A percentile compares a stretch with the other conserved stretches of the same genome.
These are phyloP conservation scores for Diaporthe sp. DNA, from an alignment of 2,329 filamentous ascomycete species.

Conservation along the genomic window DNA sequence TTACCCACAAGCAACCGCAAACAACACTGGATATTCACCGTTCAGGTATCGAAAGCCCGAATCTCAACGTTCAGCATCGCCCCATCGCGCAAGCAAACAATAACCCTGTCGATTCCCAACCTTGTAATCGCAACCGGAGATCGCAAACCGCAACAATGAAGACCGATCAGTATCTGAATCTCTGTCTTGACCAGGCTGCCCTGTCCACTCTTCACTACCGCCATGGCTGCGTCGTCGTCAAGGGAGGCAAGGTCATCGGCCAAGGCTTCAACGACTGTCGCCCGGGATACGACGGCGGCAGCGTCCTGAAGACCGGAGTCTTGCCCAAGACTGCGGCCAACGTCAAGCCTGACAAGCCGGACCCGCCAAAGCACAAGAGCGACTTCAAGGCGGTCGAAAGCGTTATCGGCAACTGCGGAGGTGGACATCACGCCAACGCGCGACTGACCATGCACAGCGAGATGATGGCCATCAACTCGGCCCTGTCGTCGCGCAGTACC, in stretches of 20 bases:
- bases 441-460: constrained; percentile 67
- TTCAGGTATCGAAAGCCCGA: neutral
- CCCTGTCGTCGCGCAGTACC: constrained; percentile 60
- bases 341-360: constrained; percentile 44
- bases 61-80: neutral
- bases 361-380: constrained; percentile 52
- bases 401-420: constrained; percentile 45
- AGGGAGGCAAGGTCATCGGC: constrained; percentile 67
- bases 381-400: constrained; percentile 57
- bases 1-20: neutral
- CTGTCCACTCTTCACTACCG: constrained; percentile 64
- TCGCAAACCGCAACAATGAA: constrained; percentile 39
- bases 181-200: constrained; percentile 66
- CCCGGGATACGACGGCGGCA: constrained; percentile 62
- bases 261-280: constrained; percentile 65
- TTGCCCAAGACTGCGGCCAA: constrained; percentile 54
- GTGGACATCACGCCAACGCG: constrained; percentile 56
- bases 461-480: constrained; percentile 69
- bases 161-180: constrained; percentile 60
- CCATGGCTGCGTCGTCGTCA: constrained; percentile 62
- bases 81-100: constrained; percentile 3
- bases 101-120: neutral
- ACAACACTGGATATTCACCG: neutral
- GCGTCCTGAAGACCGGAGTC: constrained; percentile 61
- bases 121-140: neutral